Evolutionary conservation across 106 monocot genomes (phyloP), one percentile per base, ranked within the genome.

Genomic region (Posidonia australis): DNA sequence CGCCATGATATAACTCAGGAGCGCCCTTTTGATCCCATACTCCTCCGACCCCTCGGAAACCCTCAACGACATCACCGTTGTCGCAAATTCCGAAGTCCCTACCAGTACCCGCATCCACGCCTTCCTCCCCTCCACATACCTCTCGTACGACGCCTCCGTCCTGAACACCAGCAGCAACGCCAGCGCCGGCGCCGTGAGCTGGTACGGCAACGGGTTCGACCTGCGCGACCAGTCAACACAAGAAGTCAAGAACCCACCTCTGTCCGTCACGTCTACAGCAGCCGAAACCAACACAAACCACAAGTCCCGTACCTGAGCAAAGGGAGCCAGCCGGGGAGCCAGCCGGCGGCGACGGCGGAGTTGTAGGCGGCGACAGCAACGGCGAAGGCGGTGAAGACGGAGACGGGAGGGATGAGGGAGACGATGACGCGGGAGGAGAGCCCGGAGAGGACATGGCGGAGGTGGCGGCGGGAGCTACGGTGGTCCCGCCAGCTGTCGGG

Each of bases 121-220:
- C 47, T 82, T 82, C 72, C 83, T 78, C 46, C 96, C 96, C 74
- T 98, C 96, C 58, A 76, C 77, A 46, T 83, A 98, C 78, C 90
- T 87, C 56, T 80, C 65, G 65, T 96, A 96, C 1, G 96, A 90
- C 13, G 90, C 87, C 80, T 96, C 96, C 16, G 90, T 90, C 61
- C 96, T 58, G 62, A 96, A 96, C 23, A 98, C 96, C 17, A 98
- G 84, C 63, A 90, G 69, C 80, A 98, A 65, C 16, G 96, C 96
- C 26, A 96, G 72, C 1, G 96, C 96, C 6, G 96, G 82, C 3
- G 96, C 90, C 3, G 96, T 83, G 24, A 87, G 78, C 81, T 90
- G 87, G 77, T 91, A 96, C 24, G 90, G 90, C 47, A 84, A 72
- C 22, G 86, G 27, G 4, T 86, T 82, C 5, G 94, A 71, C 62